Evolutionary conservation across 345 rosid genomes (phyloP), one percentile per base, ranked within the genome.

Genomic region (Turritis glabra): DNA sequence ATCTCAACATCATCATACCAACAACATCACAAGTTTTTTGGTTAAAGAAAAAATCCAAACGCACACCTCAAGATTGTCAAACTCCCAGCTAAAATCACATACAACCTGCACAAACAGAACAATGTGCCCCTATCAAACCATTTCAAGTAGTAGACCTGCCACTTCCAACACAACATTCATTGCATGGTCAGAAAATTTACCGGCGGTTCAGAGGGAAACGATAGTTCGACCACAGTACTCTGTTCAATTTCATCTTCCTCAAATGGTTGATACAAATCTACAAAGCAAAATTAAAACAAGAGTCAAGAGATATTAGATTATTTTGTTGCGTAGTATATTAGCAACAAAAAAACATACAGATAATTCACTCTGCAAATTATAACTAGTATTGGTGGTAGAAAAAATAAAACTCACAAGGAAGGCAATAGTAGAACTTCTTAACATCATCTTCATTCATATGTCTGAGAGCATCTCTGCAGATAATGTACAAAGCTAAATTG

Each of bases 61-160:
- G 19, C 74, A 61, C 81, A 94, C 98, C 87, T 94, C 88, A 74
- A 89, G 80, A 52, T 88, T 89, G 64, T 94, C 96, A 30, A 87
- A 14, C 57, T 84, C 90, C 98, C 98, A 94, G 82, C 91, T 97
- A 74, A 87, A 91, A 62, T 89, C 94, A 67, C 97, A 88, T 12
- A 91, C 78, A 74, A 91, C 84, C 98, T 94, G 88, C 85, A 88
- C 63, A 27, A 72, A 22, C 35, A 32, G 7, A 32, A 32, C 1
- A 5, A 32, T 4, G 9, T 32, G 9, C 9, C 7, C 9, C 7
- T 32, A 32, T 32, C 2, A 27, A 27, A 27, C 5, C 2, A 2
- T 5, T 5, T 2, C 2, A 27, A 27, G 30, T 2, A 27, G 5
- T 5, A 27, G 30, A 2, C 30, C 35, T 32, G 35, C 30, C 35